Conservation (phyloP, 768 basidiomycete species). For the Daedaleopsis sinensis region DNA sequence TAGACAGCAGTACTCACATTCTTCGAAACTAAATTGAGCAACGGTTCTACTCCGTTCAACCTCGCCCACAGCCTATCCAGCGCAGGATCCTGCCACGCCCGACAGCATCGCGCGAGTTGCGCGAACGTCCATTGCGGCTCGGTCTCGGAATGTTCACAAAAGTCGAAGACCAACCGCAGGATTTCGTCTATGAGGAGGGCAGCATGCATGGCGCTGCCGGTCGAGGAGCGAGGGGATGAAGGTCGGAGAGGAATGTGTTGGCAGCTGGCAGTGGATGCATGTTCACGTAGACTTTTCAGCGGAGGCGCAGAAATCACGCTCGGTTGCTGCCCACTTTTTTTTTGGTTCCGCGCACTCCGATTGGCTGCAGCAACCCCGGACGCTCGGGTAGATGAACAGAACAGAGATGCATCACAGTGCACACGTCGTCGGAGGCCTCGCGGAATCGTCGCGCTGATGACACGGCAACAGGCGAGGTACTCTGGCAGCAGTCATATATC, state of each 20-base stretch:
- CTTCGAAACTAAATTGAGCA: conserved; percentile 13
- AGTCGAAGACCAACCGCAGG: conserved; percentile 28
- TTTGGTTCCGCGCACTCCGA: conserved; percentile 11
- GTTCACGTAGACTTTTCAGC: not conserved
- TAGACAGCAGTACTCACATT: not conserved
- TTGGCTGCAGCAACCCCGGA: conserved; percentile 3
- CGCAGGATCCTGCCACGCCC: conserved; percentile 31
- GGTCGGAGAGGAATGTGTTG: not conserved
- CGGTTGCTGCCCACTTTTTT: not conserved
- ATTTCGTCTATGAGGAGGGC: conserved; percentile 34
- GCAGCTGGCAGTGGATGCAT: conserved; percentile 2
- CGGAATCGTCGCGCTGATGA: not conserved
- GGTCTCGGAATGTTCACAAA: conserved; percentile 15
- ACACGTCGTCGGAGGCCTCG: no score
- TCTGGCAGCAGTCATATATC: conserved; percentile 13
- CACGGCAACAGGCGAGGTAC: not conserved
- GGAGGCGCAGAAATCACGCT: not conserved
- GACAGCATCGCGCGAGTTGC: conserved; percentile 31
- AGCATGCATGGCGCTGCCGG: conserved; percentile 24
- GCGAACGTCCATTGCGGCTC: conserved; percentile 19
- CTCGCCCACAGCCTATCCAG: conserved; percentile 30
- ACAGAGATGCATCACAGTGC: not conserved
- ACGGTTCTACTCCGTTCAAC: conserved; percentile 22
- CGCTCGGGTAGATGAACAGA: not conserved
- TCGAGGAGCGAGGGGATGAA: not conserved